Evolutionary conservation across 495 filamentous ascomycete genomes (phyloP).

Genomic region (Podospora bellae-mahoneyi): DNA sequence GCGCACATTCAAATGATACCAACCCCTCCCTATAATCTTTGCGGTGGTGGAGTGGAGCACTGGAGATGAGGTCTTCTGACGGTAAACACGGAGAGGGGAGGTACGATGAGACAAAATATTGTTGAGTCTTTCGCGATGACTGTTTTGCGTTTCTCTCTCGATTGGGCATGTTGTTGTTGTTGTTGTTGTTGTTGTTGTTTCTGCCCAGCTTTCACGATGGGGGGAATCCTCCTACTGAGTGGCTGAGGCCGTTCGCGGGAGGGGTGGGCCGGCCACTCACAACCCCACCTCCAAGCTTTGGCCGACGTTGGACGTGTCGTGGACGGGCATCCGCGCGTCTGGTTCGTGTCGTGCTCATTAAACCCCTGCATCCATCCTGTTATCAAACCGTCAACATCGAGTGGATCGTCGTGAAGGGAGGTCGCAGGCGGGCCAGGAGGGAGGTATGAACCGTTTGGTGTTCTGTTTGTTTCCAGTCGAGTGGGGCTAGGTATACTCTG

Average conservation of each 20-base stretch:
- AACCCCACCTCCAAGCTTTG: constrained; percentile 6
- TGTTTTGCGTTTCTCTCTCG: constrained; percentile 23
- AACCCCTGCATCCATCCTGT: constrained; percentile 4
- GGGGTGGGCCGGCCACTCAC: constrained; percentile 5
- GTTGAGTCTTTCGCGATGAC: constrained; percentile 23
- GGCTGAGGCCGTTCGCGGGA: constrained; percentile 19
- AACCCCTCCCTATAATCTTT: constrained; percentile 10
- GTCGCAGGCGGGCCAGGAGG: background rate
- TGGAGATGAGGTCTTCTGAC: background rate
- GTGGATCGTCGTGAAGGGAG: background rate
- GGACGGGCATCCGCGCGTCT: constrained; percentile 21
- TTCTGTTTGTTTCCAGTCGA: background rate
- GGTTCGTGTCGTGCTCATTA: constrained; percentile 22
- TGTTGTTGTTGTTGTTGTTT: constrained; percentile 32
- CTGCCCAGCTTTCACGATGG: constrained; percentile 18
- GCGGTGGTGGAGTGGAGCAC: background rate
- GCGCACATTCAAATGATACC: background rate
- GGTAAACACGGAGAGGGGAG: no score
- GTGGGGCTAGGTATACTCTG: no score
- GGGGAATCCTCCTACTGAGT: constrained; percentile 26
- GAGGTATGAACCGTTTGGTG: background rate
- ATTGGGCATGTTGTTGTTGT: constrained; percentile 20
- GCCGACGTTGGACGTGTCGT: constrained; percentile 14
- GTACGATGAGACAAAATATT: background rate
- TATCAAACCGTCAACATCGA: background rate